Base-by-base conservation (phyloP, 768 basidiomycete genomes). In the Phylloporus sp. region DNA sequence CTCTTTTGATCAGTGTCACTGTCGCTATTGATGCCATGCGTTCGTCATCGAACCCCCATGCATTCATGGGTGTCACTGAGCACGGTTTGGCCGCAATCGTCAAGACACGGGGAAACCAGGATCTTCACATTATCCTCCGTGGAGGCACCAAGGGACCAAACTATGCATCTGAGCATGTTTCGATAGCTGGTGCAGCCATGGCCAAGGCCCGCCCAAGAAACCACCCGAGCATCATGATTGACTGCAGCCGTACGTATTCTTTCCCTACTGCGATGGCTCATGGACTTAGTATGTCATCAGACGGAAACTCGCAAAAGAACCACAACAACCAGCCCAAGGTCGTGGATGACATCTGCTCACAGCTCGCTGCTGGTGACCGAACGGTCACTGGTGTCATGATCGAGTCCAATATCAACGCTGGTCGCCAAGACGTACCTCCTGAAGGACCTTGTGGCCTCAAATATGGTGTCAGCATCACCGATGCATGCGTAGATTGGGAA, bases 11-110 rank as follows among this genome's bases (percentile, higher is more conserved):
- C 55, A 84, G 82, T 52, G 85, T 97, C 44, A 73, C 80, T 0
- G 91, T 98, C 31, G 95, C 95, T 3, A 88, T 98, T 50, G 97
- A 99, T 69, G 97, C 95, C 15, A 97, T 98, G 95, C 82, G 85
- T 54, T 86, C 91, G 0, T 82, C 91, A 12, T 88, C 86, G 4
- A 88, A 93, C 66, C 91, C 94, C 5, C 95, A 98, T 70, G 89
- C 91, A 29, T 98, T 98, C 78, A 92, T 98, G 87, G 95, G 88
- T 60, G 88, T 90, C 35, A 90, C 88, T 9, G 86, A 86, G 61
- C 84, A 88, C 42, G 88, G 88, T 50, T 84, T 97, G 31, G 94
- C 94, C n/a, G 80, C 92, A 12, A 98, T 98, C 69, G 95, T 97
- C 64, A 90, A 90, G 71, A 94, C 94, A 7, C 72, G 80, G 55